Base-by-base conservation (phyloP, 179 eudicot species). In the Gypsophila paniculata region DNA sequence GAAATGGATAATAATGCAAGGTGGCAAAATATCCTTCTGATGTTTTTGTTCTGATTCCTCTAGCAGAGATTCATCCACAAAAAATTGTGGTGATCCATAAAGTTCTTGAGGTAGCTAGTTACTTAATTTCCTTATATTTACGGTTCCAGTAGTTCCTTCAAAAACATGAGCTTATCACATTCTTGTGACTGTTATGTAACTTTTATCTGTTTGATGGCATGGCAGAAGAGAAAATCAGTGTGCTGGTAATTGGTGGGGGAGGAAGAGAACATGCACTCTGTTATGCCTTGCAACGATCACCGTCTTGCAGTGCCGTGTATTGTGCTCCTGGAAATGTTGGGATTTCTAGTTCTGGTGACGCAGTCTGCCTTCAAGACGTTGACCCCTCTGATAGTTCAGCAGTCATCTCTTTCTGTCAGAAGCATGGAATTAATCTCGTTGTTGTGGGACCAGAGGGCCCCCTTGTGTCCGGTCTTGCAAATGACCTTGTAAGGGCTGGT, bases 241-340 rank as follows among this genome's bases (percentile, higher is more conserved):
- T 93, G 69, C 68, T 93, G 84, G 97, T 93, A 25, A 86, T 93
- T 69, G 98, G 98, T 64, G 98, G 96, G 63, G 98, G 98, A 44
- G 98, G 98, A 74, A 89, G 98, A 80, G 98, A 93, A 74, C 98
- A 93, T 75, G 93, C 98, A 13, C 90, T 93, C 73, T 91, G 97
- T 75, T 74, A 93, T 79, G 91, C 91, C 60, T 86, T 93, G 79
- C 78, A 79, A 75, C 79, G 86, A 68, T 91, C 98, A 58, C 91
- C 89, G 1, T 87, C 97, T 26, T 87, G 89, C 76, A 82, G 82
- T 64, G 55, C 80, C 15, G 84, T 93, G 54, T 87, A 86, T 74
- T 93, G 98, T 80, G 91, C 96, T 21, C 98, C 93, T 22, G 98
- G 98, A 22, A 93, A 93, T 85, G 87, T 88, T 74, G 98, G 98